These are phyloP conservation scores for Cystobasidium ongulense DNA, from an alignment of 768 basidiomycete genomes.

Conservation along the genomic window DNA sequence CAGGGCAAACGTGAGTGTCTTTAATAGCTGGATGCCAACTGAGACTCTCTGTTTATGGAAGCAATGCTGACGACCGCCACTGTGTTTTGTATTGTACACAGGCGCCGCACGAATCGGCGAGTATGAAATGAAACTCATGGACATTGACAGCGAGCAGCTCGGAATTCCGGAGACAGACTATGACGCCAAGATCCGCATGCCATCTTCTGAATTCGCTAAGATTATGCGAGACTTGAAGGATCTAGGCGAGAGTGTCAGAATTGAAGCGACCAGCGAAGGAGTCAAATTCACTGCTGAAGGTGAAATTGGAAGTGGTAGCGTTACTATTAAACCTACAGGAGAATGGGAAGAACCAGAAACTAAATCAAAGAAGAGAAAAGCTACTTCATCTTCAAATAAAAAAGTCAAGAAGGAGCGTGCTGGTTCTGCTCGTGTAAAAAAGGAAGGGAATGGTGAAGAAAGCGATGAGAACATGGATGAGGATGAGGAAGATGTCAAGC, in stretches of 20 bases:
- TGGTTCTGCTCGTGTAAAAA: conserved; percentile 32
- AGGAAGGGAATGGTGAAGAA: conserved; percentile 43
- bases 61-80: neutral
- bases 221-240: conserved; percentile 85
- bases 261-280: conserved; percentile 93
- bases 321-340: conserved; percentile 63
- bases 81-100: conserved; percentile 43
- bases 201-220: conserved; percentile 74
- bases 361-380: conserved; percentile 36
- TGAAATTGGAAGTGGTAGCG: conserved; percentile 82
- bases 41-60: neutral
- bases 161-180: conserved; percentile 96
- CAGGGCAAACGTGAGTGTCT: conserved; percentile 80
- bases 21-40: neutral
- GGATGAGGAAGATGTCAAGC: conserved; percentile 51
- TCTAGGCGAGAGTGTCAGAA: conserved; percentile 86
- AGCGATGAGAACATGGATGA: conserved; percentile 39
- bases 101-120: conserved; percentile 89
- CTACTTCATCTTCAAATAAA: conserved; percentile 36
- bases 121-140: conserved; percentile 99
- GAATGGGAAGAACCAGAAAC: conserved; percentile 29
- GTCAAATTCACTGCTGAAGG: conserved; percentile 87
- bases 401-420: conserved; percentile 35
- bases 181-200: conserved; percentile 82
- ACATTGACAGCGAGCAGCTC: conserved; percentile 84